Percentiles rank a stretch among this genome's conserved stretches.
These are phyloP conservation scores for Claviceps spartinae DNA, from an alignment of 2,329 filamentous ascomycete species.

Conservation along the genomic window DNA sequence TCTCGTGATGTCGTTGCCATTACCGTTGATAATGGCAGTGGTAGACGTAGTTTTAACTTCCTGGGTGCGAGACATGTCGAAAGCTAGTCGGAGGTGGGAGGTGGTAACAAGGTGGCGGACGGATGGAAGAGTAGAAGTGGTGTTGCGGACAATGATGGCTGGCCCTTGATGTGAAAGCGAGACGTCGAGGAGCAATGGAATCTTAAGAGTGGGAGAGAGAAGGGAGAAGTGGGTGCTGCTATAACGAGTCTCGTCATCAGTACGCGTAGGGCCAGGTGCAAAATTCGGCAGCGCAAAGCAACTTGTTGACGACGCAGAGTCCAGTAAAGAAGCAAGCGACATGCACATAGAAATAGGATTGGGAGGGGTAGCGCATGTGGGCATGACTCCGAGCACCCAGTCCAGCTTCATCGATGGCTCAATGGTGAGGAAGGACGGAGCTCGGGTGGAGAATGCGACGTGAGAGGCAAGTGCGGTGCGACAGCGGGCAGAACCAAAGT, in stretches of 20 bases:
- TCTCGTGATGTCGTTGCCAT: conserved; percentile 48
- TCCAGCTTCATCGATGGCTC: background rate
- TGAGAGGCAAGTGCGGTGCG: background rate
- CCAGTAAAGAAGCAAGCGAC: background rate
- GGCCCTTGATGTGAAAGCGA: background rate
- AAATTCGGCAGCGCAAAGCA: background rate
- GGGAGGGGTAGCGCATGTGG: background rate
- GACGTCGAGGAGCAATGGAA: background rate
- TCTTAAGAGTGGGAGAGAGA: background rate
- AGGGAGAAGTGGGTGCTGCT: background rate
- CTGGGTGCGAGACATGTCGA: conserved; percentile 47
- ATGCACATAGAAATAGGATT: background rate
- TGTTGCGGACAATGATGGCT: background rate
- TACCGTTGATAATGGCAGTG: conserved; percentile 13
- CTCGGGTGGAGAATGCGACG: background rate
- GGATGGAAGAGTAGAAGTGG: conserved; percentile 6
- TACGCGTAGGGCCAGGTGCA: background rate
- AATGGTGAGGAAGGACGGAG: background rate
- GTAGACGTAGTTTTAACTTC: conserved; percentile 32
- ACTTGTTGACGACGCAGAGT: background rate
- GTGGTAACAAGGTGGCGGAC: background rate
- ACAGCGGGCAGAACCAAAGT: background rate
- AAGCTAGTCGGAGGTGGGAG: background rate
- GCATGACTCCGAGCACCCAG: background rate
- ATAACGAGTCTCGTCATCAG: background rate